Evolutionary conservation across 2,329 filamentous ascomycete species (phyloP).

Genomic region (Seiridium unicorne): DNA sequence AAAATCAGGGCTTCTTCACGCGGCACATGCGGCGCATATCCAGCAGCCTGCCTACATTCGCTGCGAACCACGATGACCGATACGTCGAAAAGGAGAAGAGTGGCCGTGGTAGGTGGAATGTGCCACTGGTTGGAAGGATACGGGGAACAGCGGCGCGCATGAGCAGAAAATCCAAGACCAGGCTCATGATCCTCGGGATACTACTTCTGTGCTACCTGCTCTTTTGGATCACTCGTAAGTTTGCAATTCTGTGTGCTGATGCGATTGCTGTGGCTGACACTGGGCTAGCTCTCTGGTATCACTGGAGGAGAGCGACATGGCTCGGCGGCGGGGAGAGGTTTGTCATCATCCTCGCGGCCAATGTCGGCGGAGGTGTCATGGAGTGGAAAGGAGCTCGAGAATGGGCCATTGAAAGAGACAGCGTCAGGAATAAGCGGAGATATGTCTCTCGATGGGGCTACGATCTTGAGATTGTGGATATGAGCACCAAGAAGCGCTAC

Average conservation of each 20-base stretch:
- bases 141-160: slow-evolving; percentile 47
- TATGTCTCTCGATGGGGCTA: slow-evolving; percentile 91
- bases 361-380: slow-evolving; percentile 96
- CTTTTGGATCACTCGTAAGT: slow-evolving; percentile 73
- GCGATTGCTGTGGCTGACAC: slow-evolving; percentile 15
- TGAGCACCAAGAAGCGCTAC: slow-evolving; percentile 98
- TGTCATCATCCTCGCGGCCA: slow-evolving; percentile 90
- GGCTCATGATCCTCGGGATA: slow-evolving; percentile 57
- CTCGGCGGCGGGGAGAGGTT: slow-evolving; percentile 86
- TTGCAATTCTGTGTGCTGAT: not conserved
- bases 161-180: slow-evolving; percentile 64
- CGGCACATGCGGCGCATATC: slow-evolving; percentile 81
- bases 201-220: slow-evolving; percentile 61
- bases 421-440: slow-evolving; percentile 88
- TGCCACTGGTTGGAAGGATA: slow-evolving; percentile 47
- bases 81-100: slow-evolving; percentile 79
- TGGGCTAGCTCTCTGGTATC: slow-evolving; percentile 48
- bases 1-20: slow-evolving; percentile 83
- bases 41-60: slow-evolving; percentile 73
- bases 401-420: slow-evolving; percentile 97
- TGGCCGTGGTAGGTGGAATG: slow-evolving; percentile 54
- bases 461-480: slow-evolving; percentile 92
- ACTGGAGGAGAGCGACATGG: slow-evolving; percentile 69
- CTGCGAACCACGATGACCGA: slow-evolving; percentile 39
- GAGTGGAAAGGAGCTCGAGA: slow-evolving; percentile 97